Evolutionary conservation across 2,329 filamentous ascomycete species (phyloP), one percentile per base, ranked within the genome.

Genomic region (Pseudopyricularia cyperi): DNA sequence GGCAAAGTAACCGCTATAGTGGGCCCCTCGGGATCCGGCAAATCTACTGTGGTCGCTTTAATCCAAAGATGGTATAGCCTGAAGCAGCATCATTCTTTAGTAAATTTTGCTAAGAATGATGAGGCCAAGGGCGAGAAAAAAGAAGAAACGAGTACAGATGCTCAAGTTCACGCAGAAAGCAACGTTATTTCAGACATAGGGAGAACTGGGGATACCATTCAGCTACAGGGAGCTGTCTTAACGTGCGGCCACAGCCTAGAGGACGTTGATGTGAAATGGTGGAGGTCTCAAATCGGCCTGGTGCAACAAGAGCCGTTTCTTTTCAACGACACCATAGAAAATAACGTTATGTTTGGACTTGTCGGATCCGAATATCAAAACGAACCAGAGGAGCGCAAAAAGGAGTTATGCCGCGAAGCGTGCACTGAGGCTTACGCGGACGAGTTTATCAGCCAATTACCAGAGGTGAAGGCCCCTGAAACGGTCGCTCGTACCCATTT

Each of bases 1-100:
- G 82, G 82, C 19, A 84, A 85, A 59, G 75, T 82, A 2, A 87
- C 83, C 1, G 85, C 85, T 2, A 82, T 89, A 17, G 85, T 89
- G 19, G 85, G 85, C 0, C 77, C 83, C 0, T 86, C 82, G 2
- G 85, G 85, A 0, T 82, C 77, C 4, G 85, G 86, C 0, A 90
- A 89, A 63, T 85, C 80, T 50, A 89, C 85, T 0, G 79, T 89
- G 26, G 78, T 88, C 1, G 83, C 81, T 0, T 66, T 89, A 2
- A 69, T 89, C 3, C 80, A 89, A 60, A 71, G 83, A 32, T 89
- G 83, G 82, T 67, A 58, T 48, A 57, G 53, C 17, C 44, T 59
- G 34, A 52, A 46, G n/a, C 53, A 74, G 34, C 69, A 75, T 6
- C 66, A 74, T 52, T 58, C 71, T n/a, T 71, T 80, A 28, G 71